Conservation (phyloP, 176 grass and related monocot genomes). For the Carex scoparia region DNA sequence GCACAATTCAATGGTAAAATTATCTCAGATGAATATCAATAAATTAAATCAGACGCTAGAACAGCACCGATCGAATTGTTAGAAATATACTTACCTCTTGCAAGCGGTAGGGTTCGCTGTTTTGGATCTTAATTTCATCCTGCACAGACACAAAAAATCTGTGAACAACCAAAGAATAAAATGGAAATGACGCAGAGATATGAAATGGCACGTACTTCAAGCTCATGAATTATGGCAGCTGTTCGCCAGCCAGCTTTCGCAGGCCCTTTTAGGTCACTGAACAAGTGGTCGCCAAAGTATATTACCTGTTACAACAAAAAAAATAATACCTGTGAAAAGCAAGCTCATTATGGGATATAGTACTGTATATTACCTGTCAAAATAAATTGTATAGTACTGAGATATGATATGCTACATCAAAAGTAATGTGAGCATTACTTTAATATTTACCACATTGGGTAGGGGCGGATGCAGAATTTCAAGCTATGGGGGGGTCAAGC, state of each 20-base stretch:
- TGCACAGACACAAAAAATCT: constrained; percentile 28
- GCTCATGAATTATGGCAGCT: constrained; percentile 90
- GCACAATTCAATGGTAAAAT: constrained; percentile 4
- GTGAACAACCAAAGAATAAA: neutral
- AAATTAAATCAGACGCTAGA: neutral
- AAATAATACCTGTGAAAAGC: neutral
- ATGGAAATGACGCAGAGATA: neutral
- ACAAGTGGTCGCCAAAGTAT: constrained; percentile 97
- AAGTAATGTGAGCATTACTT: neutral
- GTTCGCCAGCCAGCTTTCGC: constrained; percentile 98
- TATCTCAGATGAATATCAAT: neutral
- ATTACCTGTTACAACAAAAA: constrained; percentile 53
- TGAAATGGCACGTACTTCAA: constrained; percentile 50
- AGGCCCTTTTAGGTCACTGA: constrained; percentile 94
- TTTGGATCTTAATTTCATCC: constrained; percentile 97
- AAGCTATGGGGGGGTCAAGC: too few species aligned
- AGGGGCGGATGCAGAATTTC: too few species aligned
- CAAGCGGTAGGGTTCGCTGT: constrained; percentile 59
- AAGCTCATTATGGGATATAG: neutral
- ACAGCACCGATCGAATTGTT: neutral
- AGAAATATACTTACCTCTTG: constrained; percentile 50
- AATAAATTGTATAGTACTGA: too few species aligned
- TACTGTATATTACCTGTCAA: too few species aligned
- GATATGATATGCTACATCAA: neutral
- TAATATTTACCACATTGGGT: too few species aligned